Percentiles rank a stretch among this genome's conserved stretches.
Evolutionary conservation across 495 filamentous ascomycete species (phyloP).

Genomic region (Neurospora sp.): DNA sequence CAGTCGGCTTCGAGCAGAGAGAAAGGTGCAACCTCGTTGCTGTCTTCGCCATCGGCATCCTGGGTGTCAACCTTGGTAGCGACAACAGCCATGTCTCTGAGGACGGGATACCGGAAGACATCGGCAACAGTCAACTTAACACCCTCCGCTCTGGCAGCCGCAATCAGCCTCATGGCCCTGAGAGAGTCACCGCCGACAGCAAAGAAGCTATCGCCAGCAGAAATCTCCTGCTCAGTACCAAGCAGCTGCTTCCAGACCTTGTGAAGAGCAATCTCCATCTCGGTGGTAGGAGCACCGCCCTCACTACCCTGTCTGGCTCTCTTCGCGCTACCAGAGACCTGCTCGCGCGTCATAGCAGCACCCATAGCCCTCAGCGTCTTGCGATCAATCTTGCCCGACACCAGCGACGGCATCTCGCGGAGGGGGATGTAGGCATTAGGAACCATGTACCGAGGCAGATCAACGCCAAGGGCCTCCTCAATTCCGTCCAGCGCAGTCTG

Average conservation of each 20-base stretch:
- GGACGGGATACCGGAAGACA: conserved; percentile 32
- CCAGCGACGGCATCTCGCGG: conserved; percentile 41
- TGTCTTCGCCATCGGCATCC: neutral
- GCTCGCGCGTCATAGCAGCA: conserved; percentile 22
- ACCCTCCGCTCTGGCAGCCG: conserved; percentile 27
- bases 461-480: conserved; percentile 24
- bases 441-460: conserved; percentile 47
- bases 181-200: conserved; percentile 44
- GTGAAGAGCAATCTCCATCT: conserved; percentile 19
- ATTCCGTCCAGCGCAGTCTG: conserved; percentile 18
- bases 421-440: conserved; percentile 53
- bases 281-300: conserved; percentile 12
- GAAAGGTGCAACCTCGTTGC: conserved; percentile 12
- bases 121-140: conserved; percentile 33
- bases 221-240: conserved; percentile 14
- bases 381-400: conserved; percentile 53
- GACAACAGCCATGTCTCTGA: conserved; percentile 28
- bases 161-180: conserved; percentile 42
- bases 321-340: conserved; percentile 18
- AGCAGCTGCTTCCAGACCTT: conserved; percentile 25
- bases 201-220: conserved; percentile 41
- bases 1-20: conserved; percentile 20
- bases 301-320: conserved; percentile 6
- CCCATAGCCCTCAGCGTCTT: conserved; percentile 39
- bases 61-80: conserved; percentile 7